Percentiles rank a stretch among this genome's conserved stretches.
These are phyloP conservation scores for Flaveria bidentis DNA, from an alignment of 129 eudicot genomes.

Conservation along the genomic window DNA sequence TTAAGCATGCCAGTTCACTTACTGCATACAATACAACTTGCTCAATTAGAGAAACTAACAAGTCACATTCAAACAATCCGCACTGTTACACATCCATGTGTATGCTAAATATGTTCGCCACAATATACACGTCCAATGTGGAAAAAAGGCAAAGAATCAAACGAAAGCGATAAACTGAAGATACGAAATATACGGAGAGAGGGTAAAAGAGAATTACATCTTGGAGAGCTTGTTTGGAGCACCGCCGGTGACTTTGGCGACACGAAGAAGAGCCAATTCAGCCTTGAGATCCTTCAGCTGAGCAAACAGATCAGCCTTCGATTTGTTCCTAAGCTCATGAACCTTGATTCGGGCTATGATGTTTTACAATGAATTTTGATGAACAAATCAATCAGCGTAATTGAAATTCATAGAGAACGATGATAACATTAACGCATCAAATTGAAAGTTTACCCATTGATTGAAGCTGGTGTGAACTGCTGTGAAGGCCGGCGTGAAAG, in stretches of 20 bases:
- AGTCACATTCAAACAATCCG: background rate
- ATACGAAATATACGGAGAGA: background rate
- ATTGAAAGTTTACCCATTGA: constrained; percentile 33
- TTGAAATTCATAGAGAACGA: background rate
- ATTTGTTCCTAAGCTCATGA: constrained; percentile 58
- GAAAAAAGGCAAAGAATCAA: background rate
- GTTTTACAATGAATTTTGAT: background rate
- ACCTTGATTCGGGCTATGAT: constrained; percentile 56
- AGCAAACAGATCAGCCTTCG: constrained; percentile 48
- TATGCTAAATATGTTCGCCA: background rate
- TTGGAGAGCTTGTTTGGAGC: constrained; percentile 82
- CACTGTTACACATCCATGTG: background rate
- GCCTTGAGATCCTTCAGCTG: constrained; percentile 77
- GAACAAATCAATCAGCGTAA: background rate
- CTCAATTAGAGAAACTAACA: background rate
- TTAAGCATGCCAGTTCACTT: background rate
- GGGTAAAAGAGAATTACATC: constrained; percentile 34
- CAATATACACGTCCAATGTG: background rate
- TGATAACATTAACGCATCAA: background rate
- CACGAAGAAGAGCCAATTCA: constrained; percentile 65
- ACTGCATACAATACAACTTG: background rate
- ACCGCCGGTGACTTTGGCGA: constrained; percentile 86
- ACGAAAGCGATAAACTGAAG: background rate
- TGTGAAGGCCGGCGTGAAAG: constrained; percentile 16
- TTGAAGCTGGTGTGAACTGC: constrained; percentile 25